Conservation (phyloP, 331 rosid genomes). For the Pyrus hybrid region DNA sequence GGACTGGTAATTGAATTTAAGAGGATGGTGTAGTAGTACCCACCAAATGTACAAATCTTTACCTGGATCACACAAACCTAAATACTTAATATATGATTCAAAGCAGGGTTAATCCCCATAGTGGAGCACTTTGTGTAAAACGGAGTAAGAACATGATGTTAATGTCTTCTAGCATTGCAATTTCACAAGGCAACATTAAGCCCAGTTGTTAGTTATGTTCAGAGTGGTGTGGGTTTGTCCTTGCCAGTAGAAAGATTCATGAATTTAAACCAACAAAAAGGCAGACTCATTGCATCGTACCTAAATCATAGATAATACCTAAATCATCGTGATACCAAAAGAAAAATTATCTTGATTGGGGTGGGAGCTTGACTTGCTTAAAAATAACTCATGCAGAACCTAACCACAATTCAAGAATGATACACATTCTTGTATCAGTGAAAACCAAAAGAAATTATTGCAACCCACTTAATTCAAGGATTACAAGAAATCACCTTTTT, state of each 20-base stretch:
- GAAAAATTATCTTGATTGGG: background rate
- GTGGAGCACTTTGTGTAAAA: background rate
- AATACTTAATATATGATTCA: background rate
- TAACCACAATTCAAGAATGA: constrained; percentile 4
- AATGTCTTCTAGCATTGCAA: background rate
- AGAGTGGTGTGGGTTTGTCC: background rate
- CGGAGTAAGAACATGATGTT: background rate
- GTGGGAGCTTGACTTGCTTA: background rate
- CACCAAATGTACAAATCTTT: background rate
- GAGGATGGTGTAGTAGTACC: background rate
- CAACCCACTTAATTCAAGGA: constrained; percentile 6
- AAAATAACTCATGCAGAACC: background rate
- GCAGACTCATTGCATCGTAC: background rate
- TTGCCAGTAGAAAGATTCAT: background rate
- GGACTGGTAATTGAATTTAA: background rate
- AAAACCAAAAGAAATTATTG: constrained; percentile 14
- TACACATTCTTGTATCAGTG: constrained; percentile 8
- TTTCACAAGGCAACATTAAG: background rate
- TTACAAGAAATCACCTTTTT: constrained; percentile 58
- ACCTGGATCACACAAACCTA: background rate
- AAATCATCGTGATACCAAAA: background rate
- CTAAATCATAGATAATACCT: background rate
- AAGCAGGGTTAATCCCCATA: background rate
- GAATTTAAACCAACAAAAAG: background rate
- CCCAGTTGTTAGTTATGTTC: background rate